phyloP scores from a whole-genome alignment of 2,329 filamentous ascomycete species.

The Emergomyces africanus region DNA sequence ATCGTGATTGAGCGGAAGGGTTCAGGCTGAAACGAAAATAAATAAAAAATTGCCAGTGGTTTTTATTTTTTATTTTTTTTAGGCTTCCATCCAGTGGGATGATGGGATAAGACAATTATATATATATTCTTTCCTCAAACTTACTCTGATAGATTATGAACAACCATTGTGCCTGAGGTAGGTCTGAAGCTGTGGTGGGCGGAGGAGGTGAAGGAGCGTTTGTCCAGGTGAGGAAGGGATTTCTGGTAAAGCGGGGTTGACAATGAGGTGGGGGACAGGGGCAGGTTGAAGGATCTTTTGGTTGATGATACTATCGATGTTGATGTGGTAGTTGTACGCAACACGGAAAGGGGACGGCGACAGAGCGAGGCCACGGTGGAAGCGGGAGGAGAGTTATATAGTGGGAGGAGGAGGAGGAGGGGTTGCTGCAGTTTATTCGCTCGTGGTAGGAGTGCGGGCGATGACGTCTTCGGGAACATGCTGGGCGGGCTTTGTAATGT shows the following conservation, averaged over 20 bases:
- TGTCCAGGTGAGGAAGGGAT: neutral
- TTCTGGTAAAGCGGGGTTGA: neutral
- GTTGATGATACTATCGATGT: neutral
- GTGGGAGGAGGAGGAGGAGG: neutral
- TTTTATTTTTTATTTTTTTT: too few relatives aligned
- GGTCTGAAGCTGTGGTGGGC: constrained; percentile 28
- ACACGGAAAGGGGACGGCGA: neutral
- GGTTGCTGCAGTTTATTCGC: neutral
- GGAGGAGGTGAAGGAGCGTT: constrained; percentile 17
- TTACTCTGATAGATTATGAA: constrained; percentile 32
- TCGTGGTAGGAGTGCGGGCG: constrained; percentile 1
- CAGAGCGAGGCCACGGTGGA: constrained; percentile 17
- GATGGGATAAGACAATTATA: too few relatives aligned
- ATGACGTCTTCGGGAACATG: constrained; percentile 11
- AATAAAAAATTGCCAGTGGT: too few relatives aligned
- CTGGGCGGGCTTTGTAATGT: neutral
- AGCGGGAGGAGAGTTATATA: neutral
- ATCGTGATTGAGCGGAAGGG: too few relatives aligned
- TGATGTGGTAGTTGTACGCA: neutral
- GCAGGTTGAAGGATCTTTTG: neutral
- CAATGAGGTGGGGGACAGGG: too few relatives aligned
- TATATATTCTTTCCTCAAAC: constrained; percentile 10
- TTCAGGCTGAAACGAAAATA: too few relatives aligned
- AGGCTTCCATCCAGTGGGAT: too few relatives aligned
- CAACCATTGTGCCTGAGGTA: constrained; percentile 33